Conservation (phyloP, 345 rosid species). For the Syzygium aromaticum region DNA sequence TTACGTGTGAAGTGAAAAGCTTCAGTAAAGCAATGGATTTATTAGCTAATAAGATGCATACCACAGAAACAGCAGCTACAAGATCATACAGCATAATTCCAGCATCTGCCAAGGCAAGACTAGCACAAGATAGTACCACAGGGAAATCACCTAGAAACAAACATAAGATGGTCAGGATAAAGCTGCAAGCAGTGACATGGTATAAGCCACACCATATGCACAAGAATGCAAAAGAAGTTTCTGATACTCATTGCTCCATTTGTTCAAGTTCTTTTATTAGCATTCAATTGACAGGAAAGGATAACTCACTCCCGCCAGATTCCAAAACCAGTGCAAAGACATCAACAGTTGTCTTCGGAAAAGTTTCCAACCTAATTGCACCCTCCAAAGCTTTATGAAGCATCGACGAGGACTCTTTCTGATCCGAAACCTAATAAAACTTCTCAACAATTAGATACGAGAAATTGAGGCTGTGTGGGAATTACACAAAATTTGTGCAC, state of each 20-base stretch:
- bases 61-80: slow-evolving; percentile 88
- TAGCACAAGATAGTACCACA: slow-evolving; percentile 81
- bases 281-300: neutral
- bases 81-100: slow-evolving; percentile 97
- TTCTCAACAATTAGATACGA: neutral
- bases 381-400: slow-evolving; percentile 96
- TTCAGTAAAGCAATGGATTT: neutral
- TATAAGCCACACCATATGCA: neutral
- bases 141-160: slow-evolving; percentile 78
- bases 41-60: slow-evolving; percentile 12
- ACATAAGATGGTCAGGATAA: neutral
- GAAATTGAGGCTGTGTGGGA: neutral
- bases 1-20: neutral
- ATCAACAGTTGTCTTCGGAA: slow-evolving; percentile 94
- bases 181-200: neutral
- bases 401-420: slow-evolving; percentile 72
- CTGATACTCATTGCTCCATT: neutral
- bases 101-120: slow-evolving; percentile 96
- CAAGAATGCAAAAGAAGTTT: neutral
- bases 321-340: slow-evolving; percentile 92
- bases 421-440: slow-evolving; percentile 57
- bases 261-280: neutral
- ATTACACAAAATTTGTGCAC: neutral
- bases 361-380: slow-evolving; percentile 69
- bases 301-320: slow-evolving; percentile 91